phyloP scores from a whole-genome alignment of 2,329 filamentous ascomycete genomes.

The Claviceps sp. region DNA sequence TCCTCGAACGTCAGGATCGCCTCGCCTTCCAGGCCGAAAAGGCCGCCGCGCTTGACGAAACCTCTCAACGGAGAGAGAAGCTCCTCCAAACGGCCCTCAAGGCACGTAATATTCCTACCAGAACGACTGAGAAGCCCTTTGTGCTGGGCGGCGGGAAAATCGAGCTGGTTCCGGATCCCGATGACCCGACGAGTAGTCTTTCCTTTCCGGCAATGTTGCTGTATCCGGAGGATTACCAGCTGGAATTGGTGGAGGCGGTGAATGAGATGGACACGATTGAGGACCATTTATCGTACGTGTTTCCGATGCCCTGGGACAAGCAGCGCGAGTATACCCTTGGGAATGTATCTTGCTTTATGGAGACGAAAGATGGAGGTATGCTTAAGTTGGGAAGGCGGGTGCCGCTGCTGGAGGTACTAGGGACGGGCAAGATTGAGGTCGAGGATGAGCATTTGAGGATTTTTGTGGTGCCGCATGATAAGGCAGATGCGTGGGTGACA shows the following conservation, averaged over 20 bases:
- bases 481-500: slow-evolving; percentile 59
- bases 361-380: slow-evolving; percentile 65
- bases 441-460: slow-evolving; percentile 76
- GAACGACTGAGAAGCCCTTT: slow-evolving; percentile 57
- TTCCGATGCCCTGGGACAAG: slow-evolving; percentile 79
- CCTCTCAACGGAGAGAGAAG: slow-evolving; percentile 38
- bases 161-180: slow-evolving; percentile 54
- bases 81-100: slow-evolving; percentile 53
- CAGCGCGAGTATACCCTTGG: slow-evolving; percentile 49
- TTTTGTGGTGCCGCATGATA: slow-evolving; percentile 62
- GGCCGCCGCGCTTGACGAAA: slow-evolving; percentile 42
- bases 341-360: slow-evolving; percentile 76
- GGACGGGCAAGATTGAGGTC: slow-evolving; percentile 67
- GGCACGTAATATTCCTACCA: slow-evolving; percentile 56
- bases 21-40: slow-evolving; percentile 41
- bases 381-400: slow-evolving; percentile 86
- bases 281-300: slow-evolving; percentile 72
- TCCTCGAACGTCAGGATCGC: slow-evolving; percentile 42
- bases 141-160: slow-evolving; percentile 78
- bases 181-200: slow-evolving; percentile 59
- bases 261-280: slow-evolving; percentile 60
- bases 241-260: slow-evolving; percentile 84
- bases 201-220: slow-evolving; percentile 69
- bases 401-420: slow-evolving; percentile 59
- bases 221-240: slow-evolving; percentile 71